Evolutionary conservation across 345 rosid species (phyloP), one percentile per base, ranked within the genome.

Genomic region (Cardamine occulta): DNA sequence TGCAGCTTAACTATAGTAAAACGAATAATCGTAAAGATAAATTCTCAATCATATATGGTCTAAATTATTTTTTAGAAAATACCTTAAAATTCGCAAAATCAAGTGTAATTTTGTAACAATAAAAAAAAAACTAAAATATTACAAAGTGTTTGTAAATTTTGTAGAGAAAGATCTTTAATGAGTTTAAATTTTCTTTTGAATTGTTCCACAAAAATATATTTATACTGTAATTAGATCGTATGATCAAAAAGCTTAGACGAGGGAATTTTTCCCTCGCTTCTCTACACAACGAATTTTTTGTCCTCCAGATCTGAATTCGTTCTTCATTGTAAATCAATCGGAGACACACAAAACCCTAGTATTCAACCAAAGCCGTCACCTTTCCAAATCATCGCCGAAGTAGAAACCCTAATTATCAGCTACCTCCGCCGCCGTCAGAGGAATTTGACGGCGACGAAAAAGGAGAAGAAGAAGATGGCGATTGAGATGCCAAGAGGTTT

Each of bases 401-500:
- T n/a, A 11, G 40, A 49, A 45, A 18, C 18, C 62, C 55, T 59
- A 42, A 49, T 49, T 6, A 49, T 35, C 18, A 4, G 6, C 23
- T 15, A 64, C 18, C 13, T 7, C 57, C 68, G 21, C 23, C 53
- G 17, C 57, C 21, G 32, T 8, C 1, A 14, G 65, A 17, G 29
- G 19, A 60, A 5, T 26, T 29, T 9, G 63, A 31, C 61, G 61
- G 79, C 55, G 28, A 29, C 60, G 56, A 15, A 39, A 49, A 49
- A 44, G 40, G 4, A 76, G 23, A 44, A 17, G 39, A 24, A 24
- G 26, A 67, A 75, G 59, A 88, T 85, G 90, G 54, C 90, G 63
- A 90, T 93, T 7, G 96, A 93, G 78, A 89, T 90, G 92, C 95
- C 95, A 5, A 85, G 79, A 80, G 97, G 98, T 63, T 55, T 90